phyloP scores from a whole-genome alignment of 495 filamentous ascomycete species.

The Hyaloscypha hepaticicola region DNA sequence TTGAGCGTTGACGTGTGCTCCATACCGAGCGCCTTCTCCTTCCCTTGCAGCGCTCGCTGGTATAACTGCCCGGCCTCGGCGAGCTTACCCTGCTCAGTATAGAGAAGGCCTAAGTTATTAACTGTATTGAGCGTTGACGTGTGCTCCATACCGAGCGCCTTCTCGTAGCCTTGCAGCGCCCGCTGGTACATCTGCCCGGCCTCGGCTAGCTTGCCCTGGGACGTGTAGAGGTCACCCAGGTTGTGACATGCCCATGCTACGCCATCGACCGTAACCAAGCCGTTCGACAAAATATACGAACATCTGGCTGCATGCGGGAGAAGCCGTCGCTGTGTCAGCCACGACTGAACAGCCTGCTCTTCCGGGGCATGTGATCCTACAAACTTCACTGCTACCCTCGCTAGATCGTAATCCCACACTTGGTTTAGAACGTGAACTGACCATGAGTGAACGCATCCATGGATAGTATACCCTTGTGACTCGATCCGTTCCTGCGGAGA shows the following conservation, averaged over 20 bases:
- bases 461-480: too few relatives aligned
- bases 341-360: too few relatives aligned
- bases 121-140: conserved; percentile 36
- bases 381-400: too few relatives aligned
- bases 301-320: not conserved
- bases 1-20: too few relatives aligned
- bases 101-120: conserved; percentile 33
- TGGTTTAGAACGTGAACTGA: too few relatives aligned
- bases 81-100: conserved; percentile 30
- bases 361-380: too few relatives aligned
- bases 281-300: conserved; percentile 36
- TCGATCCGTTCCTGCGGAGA: too few relatives aligned
- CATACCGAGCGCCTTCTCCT: conserved; percentile 37
- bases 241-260: conserved; percentile 33
- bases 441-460: too few relatives aligned
- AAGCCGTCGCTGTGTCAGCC: too few relatives aligned
- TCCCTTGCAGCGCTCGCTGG: conserved; percentile 37
- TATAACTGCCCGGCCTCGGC: conserved; percentile 35
- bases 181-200: conserved; percentile 37
- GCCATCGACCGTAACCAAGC: conserved; percentile 36
- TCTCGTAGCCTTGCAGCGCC: conserved; percentile 38
- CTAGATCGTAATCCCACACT: too few relatives aligned
- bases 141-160: conserved; percentile 39
- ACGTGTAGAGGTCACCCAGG: conserved; percentile 31
- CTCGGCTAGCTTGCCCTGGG: conserved; percentile 5